phyloP scores from a whole-genome alignment of 2,329 filamentous ascomycete genomes.

The Fusarium bulbicola region DNA sequence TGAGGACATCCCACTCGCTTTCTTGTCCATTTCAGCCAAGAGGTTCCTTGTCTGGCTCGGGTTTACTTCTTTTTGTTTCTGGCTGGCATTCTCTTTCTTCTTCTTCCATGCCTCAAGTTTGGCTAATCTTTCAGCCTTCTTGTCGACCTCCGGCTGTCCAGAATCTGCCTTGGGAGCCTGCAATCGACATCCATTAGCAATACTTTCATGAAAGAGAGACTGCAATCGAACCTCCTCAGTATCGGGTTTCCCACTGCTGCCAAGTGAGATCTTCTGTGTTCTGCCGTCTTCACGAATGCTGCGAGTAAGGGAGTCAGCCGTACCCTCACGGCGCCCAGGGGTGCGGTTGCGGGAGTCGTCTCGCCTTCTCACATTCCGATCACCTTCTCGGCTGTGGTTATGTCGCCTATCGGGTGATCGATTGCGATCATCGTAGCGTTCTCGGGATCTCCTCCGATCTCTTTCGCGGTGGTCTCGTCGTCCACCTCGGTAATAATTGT shows the following conservation, averaged over 20 bases:
- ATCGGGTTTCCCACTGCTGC: constrained; percentile 59
- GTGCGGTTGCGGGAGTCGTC: constrained; percentile 76
- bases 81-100: constrained; percentile 80
- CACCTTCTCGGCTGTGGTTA: constrained; percentile 69
- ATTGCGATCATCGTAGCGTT: constrained; percentile 66
- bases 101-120: constrained; percentile 93
- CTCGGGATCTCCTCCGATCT: constrained; percentile 73
- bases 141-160: constrained; percentile 73
- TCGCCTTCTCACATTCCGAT: constrained; percentile 74
- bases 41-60: constrained; percentile 72
- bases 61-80: constrained; percentile 75
- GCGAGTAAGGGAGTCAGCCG: constrained; percentile 74
- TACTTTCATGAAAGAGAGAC: background rate
- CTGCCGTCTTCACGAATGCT: constrained; percentile 72
- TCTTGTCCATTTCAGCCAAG: constrained; percentile 78
- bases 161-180: constrained; percentile 59
- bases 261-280: constrained; percentile 59
- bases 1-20: constrained; percentile 60
- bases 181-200: constrained; percentile 53
- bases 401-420: constrained; percentile 68
- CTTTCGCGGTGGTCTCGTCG: constrained; percentile 63
- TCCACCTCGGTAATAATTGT: constrained; percentile 69
- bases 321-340: constrained; percentile 72
- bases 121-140: constrained; percentile 79
- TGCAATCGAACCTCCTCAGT: constrained; percentile 65